Base-by-base conservation (phyloP, 2,329 filamentous ascomycete species). In the Alternaria gaisen region DNA sequence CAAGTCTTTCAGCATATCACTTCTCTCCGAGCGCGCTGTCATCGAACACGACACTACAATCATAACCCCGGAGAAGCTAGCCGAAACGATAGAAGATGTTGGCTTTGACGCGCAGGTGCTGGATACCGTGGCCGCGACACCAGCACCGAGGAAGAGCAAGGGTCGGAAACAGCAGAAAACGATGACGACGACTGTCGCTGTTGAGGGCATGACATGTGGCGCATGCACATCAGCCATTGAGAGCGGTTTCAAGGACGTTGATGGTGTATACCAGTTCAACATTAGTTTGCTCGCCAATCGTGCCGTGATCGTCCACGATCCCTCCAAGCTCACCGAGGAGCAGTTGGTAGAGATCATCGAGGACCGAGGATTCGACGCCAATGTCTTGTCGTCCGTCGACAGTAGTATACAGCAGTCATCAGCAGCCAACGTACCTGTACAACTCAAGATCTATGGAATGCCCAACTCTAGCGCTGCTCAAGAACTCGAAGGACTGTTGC, bases 171-270 rank as follows among this genome's bases (percentile, higher is more conserved):
- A 64, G 80, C 81, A 52, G 72, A 86, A 64, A 58, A 80, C 75
- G 32, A 84, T 90, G 58, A 92, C 88, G 0, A 97, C 94, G 0
- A 98, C 94, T 0, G 85, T 99, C 18, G 89, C 91, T 5, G 92
- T 99, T 56, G 92, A 95, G 68, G 95, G 95, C 52, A 99, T 99
- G 95, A 99, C 95, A 1, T 98, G 95, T 75, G 94, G 94, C 22
- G 93, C 95, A 42, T 99, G 95, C 79, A 98, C 95, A 0, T 94
- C 94, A 1, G 93, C 94, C 6, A 89, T 98, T 2, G 92, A 97
- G 73, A 86, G 87, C 52, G 93, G 91, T 4, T 95, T 99, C 80
- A 87, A 88, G 67, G 87, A 86, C 64, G 80, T 94, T 2, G 88
- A 91, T 10, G 95, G 95, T 22, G 79, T 98, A 16, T 75, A 93